Base-by-base conservation (phyloP, 495 filamentous ascomycete species). In the Aspergillus avenaceus region DNA sequence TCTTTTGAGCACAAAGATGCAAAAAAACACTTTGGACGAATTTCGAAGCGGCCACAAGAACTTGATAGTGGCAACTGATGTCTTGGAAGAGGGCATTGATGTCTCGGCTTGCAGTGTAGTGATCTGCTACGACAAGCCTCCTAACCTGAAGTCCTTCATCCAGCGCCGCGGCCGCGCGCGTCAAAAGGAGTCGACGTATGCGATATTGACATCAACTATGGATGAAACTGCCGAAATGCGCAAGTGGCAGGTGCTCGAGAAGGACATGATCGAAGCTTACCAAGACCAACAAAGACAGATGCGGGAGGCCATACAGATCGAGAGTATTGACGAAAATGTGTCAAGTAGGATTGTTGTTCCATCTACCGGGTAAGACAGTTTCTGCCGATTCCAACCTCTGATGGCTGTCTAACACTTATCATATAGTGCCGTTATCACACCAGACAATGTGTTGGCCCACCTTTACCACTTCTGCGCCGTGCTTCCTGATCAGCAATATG, bases 1-100 rank as follows among this genome's bases (percentile, higher is more conserved):
- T 31, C 66, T 91, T 12, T 70, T 77, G 1, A 75, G 76, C 7
- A 55, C 67, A 7, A 77, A 77, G 8, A 70, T 70, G 42, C 84
- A 88, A 47, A 61, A 71, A 29, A 52, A 76, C 19, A 83, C 84
- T 0, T 76, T 98, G 2, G 71, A 82, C 8, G 73, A 83, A 12
- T 91, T 98, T 52, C 80, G 81, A 14, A 56, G 61, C 2, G 89
- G 91, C 8, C 70, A 67, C 4, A 81, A 81, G 25, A 93, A 96
- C 56, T 72, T 98, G 1, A 74, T 98, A 8, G 69, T 98, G 6
- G 80, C 89, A 0, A 97, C 92, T 0, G 87, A 81, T 57, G 91
- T 91, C 0, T 70, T 95, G 0, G 92, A 97, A 65, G 93, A 98
- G 67, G 93, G 92, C 0, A 87, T 98, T 31, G 92, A 97, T 63